Conservation (phyloP, 2,329 filamentous ascomycete species). For the Fusarium compactum region DNA sequence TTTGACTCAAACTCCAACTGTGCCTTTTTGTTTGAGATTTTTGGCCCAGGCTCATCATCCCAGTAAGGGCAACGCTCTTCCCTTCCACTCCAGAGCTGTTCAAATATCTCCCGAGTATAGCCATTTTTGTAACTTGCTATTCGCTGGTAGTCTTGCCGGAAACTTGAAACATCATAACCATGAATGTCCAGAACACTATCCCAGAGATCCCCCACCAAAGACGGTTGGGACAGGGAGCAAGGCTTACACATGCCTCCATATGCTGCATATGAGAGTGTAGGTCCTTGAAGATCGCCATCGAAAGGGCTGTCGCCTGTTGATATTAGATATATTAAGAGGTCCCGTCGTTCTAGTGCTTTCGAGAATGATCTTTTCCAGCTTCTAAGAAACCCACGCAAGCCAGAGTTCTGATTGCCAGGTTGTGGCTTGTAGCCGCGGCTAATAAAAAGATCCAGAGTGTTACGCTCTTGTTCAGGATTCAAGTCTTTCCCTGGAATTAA, state of each 20-base stretch:
- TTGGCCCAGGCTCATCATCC: slow-evolving; percentile 1
- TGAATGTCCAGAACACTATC: not conserved
- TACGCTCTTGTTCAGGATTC: not conserved
- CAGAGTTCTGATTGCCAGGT: not conserved
- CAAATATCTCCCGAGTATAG: not conserved
- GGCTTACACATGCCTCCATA: not conserved
- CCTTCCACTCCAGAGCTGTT: not conserved
- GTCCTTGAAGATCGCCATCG: not conserved
- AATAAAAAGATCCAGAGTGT: not conserved
- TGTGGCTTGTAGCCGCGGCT: not conserved
- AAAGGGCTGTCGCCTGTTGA: not conserved
- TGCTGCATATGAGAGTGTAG: not conserved
- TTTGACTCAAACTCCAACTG: not conserved
- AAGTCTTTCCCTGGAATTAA: not conserved
- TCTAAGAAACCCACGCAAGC: not conserved
- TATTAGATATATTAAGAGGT: not conserved
- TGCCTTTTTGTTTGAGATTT: rapidly evolving
- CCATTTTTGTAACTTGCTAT: not conserved
- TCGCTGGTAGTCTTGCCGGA: not conserved
- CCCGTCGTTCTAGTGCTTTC: not conserved
- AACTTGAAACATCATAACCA: not conserved
- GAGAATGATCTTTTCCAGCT: not conserved
- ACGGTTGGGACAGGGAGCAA: rapidly evolving
- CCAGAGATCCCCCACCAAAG: not conserved
- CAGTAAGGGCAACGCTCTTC: slow-evolving; percentile 2